These are phyloP conservation scores for Trametes sp. DNA, from an alignment of 1,284 basidiomycete species.

Conservation along the genomic window DNA sequence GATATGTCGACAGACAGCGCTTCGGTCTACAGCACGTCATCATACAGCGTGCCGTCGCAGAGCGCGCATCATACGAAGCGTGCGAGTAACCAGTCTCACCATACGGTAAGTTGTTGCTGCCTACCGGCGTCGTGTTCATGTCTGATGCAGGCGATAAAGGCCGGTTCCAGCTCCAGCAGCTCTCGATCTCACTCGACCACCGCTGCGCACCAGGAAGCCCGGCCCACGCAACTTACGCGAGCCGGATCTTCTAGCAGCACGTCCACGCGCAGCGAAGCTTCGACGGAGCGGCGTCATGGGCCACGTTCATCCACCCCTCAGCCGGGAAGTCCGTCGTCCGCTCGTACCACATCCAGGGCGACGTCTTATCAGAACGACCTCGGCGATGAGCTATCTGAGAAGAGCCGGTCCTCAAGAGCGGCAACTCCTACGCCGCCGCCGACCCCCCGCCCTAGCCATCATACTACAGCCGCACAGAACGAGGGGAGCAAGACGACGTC, in stretches of 20 bases:
- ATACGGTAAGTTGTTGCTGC: not conserved
- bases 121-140: not conserved
- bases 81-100: not conserved
- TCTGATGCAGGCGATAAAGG: not conserved
- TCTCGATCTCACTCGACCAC: not conserved
- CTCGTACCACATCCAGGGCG: not conserved
- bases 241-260: not conserved
- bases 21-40: too few relatives aligned
- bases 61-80: not conserved
- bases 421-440: not conserved
- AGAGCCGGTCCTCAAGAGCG: not conserved
- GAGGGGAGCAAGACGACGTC: too few relatives aligned
- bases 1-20: not conserved
- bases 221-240: not conserved
- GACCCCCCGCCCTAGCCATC: not conserved
- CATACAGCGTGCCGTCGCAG: not conserved
- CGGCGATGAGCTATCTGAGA: too few relatives aligned
- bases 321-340: not conserved
- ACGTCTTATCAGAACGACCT: too few relatives aligned
- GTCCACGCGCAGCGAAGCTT: not conserved
- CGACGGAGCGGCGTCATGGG: not conserved
- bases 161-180: not conserved
- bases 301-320: not conserved
- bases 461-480: too few relatives aligned
- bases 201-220: not conserved